Evolutionary conservation across 305 asterid genomes (phyloP), one percentile per base, ranked within the genome.

Genomic region (Ajuga reptans): DNA sequence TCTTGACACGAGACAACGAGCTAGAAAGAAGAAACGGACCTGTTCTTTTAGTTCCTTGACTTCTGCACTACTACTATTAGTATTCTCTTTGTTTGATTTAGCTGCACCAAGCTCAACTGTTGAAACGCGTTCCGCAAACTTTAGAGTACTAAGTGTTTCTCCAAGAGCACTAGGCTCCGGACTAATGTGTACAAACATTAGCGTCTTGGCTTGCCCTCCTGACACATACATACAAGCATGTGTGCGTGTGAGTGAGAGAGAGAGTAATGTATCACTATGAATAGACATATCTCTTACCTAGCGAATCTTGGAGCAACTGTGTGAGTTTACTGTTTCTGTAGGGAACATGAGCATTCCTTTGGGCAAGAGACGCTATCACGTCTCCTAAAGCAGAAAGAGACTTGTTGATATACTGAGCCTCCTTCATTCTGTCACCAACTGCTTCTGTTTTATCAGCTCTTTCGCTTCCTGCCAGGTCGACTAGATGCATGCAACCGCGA

Each of bases 131-230:
- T 92, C 98, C 9, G 98, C 96, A 74, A 92, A 92, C 75, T 92
- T 92, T 66, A 92, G 96, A 29, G 98, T 92, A 68, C 96, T 92
- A 29, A 92, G 70, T 7, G 96, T 92, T 79, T 92, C 96, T 64
- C 92, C 96, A 36, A 86, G 72, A 53, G 96, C 88, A 68, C 82
- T 83, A 52, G 78, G 79, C 74, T 92, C 98, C 0, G 98, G 96
- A 66, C 96, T 86, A 52, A 92, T 86, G 80, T 92, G 98, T 77
- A 92, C 92, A 73, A 92, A 92, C 98, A 92, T 89, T 46, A 89
- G 83, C 2, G 96, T 88, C 79, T 89, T 89, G 43, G 96, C 98
- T 75, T 92, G 96, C 41, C 96, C 96, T 55, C 98, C 97, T 90
- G 66, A 68, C 37, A 67, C 46, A 42, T 24, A 54, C 21, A 55